Base-by-base conservation (phyloP, 345 rosid species). In the Eucalyptus urophylla region DNA sequence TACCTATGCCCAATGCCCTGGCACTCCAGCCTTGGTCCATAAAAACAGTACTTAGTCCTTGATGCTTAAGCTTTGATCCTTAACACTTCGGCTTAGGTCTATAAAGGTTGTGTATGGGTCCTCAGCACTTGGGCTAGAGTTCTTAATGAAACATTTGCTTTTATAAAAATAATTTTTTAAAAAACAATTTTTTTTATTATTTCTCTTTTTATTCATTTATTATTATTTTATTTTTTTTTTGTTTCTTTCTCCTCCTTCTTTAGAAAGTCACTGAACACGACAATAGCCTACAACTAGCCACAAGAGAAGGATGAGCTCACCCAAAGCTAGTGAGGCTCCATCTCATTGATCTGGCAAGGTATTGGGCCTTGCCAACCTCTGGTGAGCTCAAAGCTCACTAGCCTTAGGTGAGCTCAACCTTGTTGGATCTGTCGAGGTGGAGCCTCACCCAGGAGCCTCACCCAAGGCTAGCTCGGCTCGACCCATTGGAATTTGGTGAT, bases 251-350 rank as follows among this genome's bases (percentile, higher is more conserved):
- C 54, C 1, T 53, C 7, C 2, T 53, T 53, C 1, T 53, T 19
- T 1, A 1, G 1, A 0, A 53, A 53, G 10, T 53, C 10, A 0
- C 0, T 3, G 5, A 53, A 53, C 56, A 53, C 10, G 1, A 24
- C 13, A 4, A 56, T 56, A 10, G 12, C 12, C 13, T 4, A 56
- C 29, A 56, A 22, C 62, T 8, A 56, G 62, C 29, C 62, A 22
- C 0, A 24, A 0, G 62, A 9, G 62, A 56, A 4, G 29, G 27
- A 22, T 2, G 27, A 56, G 62, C 62, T 56, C 13, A 24, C 1
- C 29, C 12, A 22, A 56, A 21, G 11, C 27, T 9, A 9, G 12
- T 4, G 27, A 56, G 3, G 6, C 29, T 56, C 12, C 4, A 56
- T 17, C 24, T 53, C 56, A 3, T 2, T 3, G 0, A 51, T 53